These are phyloP conservation scores for Fusarium duplospermum DNA, from an alignment of 2,329 filamentous ascomycete species.

Conservation along the genomic window DNA sequence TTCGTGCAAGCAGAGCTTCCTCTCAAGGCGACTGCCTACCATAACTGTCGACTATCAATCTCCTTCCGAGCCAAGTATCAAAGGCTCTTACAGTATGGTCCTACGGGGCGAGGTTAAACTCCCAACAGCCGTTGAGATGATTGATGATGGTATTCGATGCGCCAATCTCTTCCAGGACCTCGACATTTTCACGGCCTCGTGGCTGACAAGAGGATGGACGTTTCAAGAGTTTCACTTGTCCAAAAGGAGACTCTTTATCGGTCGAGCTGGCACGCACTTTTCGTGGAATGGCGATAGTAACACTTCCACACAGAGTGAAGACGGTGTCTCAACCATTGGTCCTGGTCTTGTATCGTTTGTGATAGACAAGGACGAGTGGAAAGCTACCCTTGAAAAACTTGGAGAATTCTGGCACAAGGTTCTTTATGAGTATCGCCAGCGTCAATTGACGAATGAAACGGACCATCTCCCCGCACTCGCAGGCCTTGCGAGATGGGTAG, in stretches of 20 bases:
- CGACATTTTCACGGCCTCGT: background rate
- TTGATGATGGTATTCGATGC: background rate
- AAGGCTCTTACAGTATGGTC: background rate
- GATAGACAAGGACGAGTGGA: background rate
- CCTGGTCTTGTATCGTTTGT: background rate
- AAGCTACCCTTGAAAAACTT: background rate
- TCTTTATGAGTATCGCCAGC: background rate
- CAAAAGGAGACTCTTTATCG: background rate
- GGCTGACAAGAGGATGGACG: conserved; percentile 16
- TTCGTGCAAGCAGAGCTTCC: background rate
- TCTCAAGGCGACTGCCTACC: background rate
- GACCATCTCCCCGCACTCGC: background rate
- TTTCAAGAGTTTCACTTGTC: conserved; percentile 11
- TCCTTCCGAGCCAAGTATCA: background rate
- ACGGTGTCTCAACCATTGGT: background rate
- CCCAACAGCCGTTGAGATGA: background rate
- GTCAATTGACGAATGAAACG: background rate
- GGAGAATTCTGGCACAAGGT: conserved; percentile 2
- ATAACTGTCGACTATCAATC: background rate
- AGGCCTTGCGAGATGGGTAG: background rate
- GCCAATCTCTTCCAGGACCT: conserved; percentile 3
- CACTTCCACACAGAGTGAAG: background rate
- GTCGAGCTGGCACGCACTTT: background rate
- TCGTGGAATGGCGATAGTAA: background rate
- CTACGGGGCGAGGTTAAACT: background rate